phyloP scores from a whole-genome alignment of 1,284 basidiomycete genomes.

The Athelia sp. region DNA sequence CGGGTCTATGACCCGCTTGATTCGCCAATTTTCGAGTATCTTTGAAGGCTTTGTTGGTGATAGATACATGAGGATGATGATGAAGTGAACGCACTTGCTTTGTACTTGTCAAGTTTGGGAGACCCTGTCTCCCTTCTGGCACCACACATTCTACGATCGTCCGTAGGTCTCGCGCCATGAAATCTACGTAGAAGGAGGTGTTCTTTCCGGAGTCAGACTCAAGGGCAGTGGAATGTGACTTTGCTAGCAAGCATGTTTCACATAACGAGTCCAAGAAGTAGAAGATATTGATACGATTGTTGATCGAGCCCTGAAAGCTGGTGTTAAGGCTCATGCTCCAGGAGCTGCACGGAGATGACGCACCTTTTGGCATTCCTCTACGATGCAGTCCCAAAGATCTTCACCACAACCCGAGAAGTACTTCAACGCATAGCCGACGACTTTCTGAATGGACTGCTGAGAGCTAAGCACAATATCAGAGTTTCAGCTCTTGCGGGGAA shows the following conservation, averaged over 20 bases:
- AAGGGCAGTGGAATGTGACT: constrained; percentile 44
- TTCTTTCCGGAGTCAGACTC: constrained; percentile 31
- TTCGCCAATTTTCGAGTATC: constrained; percentile 87
- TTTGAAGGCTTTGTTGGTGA: constrained; percentile 22
- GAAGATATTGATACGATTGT: constrained; percentile 88
- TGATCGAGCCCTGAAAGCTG: constrained; percentile 68
- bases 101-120: constrained; percentile 81
- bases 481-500: constrained; percentile 4
- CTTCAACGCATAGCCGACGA: constrained; percentile 83
- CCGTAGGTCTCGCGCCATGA: constrained; percentile 67
- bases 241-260: constrained; percentile 68
- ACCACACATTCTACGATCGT: constrained; percentile 81
- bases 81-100: constrained; percentile 55
- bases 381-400: constrained; percentile 91
- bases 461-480: constrained; percentile 45
- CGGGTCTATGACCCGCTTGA: constrained; percentile 78
- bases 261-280: constrained; percentile 89
- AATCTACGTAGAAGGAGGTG: constrained; percentile 68
- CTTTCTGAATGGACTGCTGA: constrained; percentile 87
- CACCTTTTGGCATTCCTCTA: constrained; percentile 87
- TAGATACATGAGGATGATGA: neutral
- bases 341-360: neutral
- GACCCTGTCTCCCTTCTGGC: constrained; percentile 74
- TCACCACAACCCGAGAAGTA: constrained; percentile 80
- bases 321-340: neutral